Base-by-base conservation (phyloP, 306 rosid genomes). In the Rosa rugosa region DNA sequence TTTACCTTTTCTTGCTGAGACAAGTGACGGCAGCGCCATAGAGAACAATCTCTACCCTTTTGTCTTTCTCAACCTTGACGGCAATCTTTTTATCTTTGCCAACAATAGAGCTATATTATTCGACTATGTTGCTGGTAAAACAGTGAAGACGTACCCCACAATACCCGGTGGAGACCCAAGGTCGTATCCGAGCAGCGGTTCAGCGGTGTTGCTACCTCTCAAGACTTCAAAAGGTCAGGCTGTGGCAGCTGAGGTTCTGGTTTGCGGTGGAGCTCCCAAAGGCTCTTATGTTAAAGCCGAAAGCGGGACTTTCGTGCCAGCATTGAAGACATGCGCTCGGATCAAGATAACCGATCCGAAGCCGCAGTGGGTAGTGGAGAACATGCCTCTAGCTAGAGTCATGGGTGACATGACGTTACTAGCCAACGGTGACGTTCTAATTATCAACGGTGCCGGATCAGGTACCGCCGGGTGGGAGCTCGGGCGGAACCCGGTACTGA, bases 1-100 rank as follows among this genome's bases (percentile, higher is more conserved):
- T 5, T 77, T 92, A 16, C 86, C 86, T 0, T 92, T 92, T 71
- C 68, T 92, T 12, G 34, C 0, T 8, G 70, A 92, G 36, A 90
- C 97, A 2, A 11, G 42, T 18, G 97, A 85, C 4, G 31, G 47
- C 69, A 34, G 31, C 0, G 2, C 11, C 17, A 34, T 20, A 6
- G 94, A 92, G 70, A 87, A 92, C 75, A 92, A 92, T 57, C 80
- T 92, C 8, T 92, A 92, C 78, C 97, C 94, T 0, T 92, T 88
- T 77, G 93, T 92, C 2, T 85, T 92, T 22, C 88, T 88, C 6
- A 85, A 85, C 68, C 77, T 81, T 0, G 94, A 92, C 10, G 97
- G 97, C 11, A 84, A 85, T 56, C 84, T 92, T 17, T 92, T 92
- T 63, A 79, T 92, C n/a, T 90, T 92, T 57, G 86, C 94, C 0